A percentile compares a stretch with the other conserved stretches of the same genome.
Evolutionary conservation across 73 alveolate species (phyloP).

Genomic region (Paramecium bursaria): DNA sequence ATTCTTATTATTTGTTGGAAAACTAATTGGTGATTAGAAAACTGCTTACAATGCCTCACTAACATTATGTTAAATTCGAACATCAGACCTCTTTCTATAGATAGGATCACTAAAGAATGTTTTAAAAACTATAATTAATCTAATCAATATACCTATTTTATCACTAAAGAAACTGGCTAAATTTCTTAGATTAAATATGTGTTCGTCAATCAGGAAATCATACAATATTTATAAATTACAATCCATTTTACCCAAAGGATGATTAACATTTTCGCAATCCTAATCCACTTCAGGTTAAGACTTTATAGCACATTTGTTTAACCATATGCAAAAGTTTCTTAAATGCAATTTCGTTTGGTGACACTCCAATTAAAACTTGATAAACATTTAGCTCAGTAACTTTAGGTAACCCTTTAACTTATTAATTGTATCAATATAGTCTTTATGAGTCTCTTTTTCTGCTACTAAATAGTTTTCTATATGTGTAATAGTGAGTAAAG

Average conservation of each 20-base stretch:
- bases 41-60: too few relatives aligned
- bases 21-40: too few relatives aligned
- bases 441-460: constrained; percentile 1
- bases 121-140: constrained; percentile 1
- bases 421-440: neutral
- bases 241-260: constrained; percentile 44
- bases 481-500: neutral
- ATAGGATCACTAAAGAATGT: too few relatives aligned
- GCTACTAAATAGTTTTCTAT: constrained; percentile 13
- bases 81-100: too few relatives aligned
- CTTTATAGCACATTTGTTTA: constrained; percentile 41
- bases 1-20: too few relatives aligned
- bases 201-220: constrained; percentile 14
- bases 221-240: constrained; percentile 9
- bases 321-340: constrained; percentile 54
- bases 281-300: constrained; percentile 20
- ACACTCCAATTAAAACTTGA: constrained; percentile 33
- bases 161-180: constrained; percentile 14
- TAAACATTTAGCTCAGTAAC: constrained; percentile 4
- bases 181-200: constrained; percentile 25
- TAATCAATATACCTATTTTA: neutral
- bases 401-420: neutral
- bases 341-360: constrained; percentile 35
- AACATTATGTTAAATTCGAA: too few relatives aligned
- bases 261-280: constrained; percentile 43